These are phyloP conservation scores for Cutaneotrichosporon sp. DNA, from an alignment of 1,284 basidiomycete species.

Conservation along the genomic window DNA sequence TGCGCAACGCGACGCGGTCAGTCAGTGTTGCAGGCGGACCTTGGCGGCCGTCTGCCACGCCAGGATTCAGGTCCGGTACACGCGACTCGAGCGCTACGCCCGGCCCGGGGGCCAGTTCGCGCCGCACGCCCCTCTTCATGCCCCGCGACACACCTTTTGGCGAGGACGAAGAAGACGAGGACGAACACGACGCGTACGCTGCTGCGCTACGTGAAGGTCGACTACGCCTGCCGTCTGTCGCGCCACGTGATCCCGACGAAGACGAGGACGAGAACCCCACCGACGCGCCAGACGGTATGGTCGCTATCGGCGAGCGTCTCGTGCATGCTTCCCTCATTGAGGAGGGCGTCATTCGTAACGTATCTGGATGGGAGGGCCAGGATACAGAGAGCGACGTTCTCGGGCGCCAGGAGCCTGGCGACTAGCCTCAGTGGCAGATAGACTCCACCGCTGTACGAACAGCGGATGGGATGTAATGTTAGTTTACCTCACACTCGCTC, in stretches of 20 bases:
- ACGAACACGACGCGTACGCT: slow-evolving; percentile 41
- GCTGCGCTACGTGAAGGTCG: slow-evolving; percentile 35
- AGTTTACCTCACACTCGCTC: too few species aligned
- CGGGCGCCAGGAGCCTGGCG: slow-evolving; percentile 39
- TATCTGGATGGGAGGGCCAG: slow-evolving; percentile 39
- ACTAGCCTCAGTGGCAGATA: too few species aligned
- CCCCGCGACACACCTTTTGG: slow-evolving; percentile 40
- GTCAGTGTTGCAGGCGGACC: slow-evolving; percentile 25
- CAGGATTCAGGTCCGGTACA: slow-evolving; percentile 10
- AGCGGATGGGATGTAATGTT: too few species aligned
- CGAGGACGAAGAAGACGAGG: slow-evolving; percentile 44
- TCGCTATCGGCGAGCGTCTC: slow-evolving; percentile 36
- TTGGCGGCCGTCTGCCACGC: slow-evolving; percentile 12
- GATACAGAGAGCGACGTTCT: slow-evolving; percentile 43
- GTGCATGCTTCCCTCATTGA: slow-evolving; percentile 40
- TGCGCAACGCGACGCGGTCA: slow-evolving; percentile 39
- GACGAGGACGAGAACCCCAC: slow-evolving; percentile 44
- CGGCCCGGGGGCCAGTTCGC: neutral
- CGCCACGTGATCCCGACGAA: slow-evolving; percentile 31
- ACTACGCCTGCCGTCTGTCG: slow-evolving; percentile 34
- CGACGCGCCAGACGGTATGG: slow-evolving; percentile 41
- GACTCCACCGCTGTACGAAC: too few species aligned
- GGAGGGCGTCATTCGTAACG: slow-evolving; percentile 34
- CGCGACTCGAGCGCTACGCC: too few species aligned
- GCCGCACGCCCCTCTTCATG: slow-evolving; percentile 39